Conservation (phyloP, 2,329 filamentous ascomycete species). For the Penicillium verrucosum region DNA sequence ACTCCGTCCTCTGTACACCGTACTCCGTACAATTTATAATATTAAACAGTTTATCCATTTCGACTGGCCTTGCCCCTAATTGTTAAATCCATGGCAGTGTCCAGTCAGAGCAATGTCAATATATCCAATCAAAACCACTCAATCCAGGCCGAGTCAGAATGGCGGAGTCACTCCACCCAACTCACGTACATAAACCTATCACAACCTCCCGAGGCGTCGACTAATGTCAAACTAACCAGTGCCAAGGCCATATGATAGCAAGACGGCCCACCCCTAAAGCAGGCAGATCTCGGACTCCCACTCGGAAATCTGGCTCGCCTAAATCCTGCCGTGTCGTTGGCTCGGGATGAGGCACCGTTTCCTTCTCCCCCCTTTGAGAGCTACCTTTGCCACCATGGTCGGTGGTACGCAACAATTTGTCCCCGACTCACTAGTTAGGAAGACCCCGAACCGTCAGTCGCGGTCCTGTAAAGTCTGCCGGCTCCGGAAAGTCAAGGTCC, state of each 20-base stretch:
- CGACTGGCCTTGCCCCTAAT: neutral
- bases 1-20: neutral
- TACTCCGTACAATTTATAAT: neutral
- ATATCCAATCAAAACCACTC: neutral
- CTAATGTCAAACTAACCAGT: neutral
- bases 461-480: conserved; percentile 40
- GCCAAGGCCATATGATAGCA: neutral
- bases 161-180: neutral
- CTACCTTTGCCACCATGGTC: conserved; percentile 18
- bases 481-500: conserved; percentile 40
- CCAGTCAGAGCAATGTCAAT: neutral
- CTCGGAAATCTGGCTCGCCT: conserved; percentile 29
- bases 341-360: conserved; percentile 14
- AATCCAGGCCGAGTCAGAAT: neutral
- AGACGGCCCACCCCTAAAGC: conserved; percentile 6
- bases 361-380: conserved; percentile 8
- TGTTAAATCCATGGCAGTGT: neutral
- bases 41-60: neutral
- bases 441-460: conserved; percentile 32
- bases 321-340: conserved; percentile 31
- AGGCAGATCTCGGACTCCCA: conserved; percentile 30
- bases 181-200: neutral
- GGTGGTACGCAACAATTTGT: conserved; percentile 15
- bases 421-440: conserved; percentile 26
- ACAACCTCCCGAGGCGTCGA: neutral